phyloP scores from a whole-genome alignment of 2,329 filamentous ascomycete genomes.

The Penicillium verrucosum region DNA sequence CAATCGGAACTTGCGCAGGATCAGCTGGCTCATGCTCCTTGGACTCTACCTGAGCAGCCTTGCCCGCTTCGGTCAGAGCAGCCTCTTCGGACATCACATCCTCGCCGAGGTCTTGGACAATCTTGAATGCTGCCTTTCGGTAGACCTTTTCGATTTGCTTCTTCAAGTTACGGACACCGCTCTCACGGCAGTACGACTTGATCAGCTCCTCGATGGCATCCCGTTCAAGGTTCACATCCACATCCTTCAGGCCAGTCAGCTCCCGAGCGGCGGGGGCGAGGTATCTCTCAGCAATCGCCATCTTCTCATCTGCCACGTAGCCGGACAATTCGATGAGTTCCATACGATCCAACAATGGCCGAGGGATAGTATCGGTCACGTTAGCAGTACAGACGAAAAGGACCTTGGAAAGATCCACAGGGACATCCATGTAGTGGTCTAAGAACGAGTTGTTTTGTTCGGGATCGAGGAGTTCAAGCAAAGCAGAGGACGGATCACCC shows the following conservation, averaged over 20 bases:
- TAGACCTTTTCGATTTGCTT: slow-evolving; percentile 99
- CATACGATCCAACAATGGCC: slow-evolving; percentile 93
- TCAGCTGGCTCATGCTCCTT: slow-evolving; percentile 59
- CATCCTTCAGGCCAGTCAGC: slow-evolving; percentile 81
- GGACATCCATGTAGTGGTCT: slow-evolving; percentile 98
- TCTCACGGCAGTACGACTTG: slow-evolving; percentile 97
- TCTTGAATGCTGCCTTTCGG: slow-evolving; percentile 93
- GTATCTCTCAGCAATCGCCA: slow-evolving; percentile 93
- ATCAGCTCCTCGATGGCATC: slow-evolving; percentile 94
- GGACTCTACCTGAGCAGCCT: slow-evolving; percentile 65
- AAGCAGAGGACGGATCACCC: slow-evolving; percentile 89
- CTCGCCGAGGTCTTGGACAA: slow-evolving; percentile 90
- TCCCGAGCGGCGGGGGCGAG: slow-evolving; percentile 93
- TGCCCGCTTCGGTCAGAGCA: slow-evolving; percentile 81
- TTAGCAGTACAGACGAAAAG: slow-evolving; percentile 98
- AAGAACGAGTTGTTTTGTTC: slow-evolving; percentile 97
- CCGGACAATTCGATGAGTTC: slow-evolving; percentile 94
- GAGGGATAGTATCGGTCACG: slow-evolving; percentile 96
- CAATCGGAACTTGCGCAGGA: slow-evolving; percentile 58
- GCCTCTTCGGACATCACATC: slow-evolving; percentile 75
- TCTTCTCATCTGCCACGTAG: slow-evolving; percentile 97
- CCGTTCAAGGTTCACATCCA: slow-evolving; percentile 80
- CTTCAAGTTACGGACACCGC: slow-evolving; percentile 94
- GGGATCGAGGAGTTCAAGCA: slow-evolving; percentile 89
- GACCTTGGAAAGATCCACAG: slow-evolving; percentile 94